phyloP scores from a whole-genome alignment of 2,329 filamentous ascomycete species.

The Ceratocystis papillata region DNA sequence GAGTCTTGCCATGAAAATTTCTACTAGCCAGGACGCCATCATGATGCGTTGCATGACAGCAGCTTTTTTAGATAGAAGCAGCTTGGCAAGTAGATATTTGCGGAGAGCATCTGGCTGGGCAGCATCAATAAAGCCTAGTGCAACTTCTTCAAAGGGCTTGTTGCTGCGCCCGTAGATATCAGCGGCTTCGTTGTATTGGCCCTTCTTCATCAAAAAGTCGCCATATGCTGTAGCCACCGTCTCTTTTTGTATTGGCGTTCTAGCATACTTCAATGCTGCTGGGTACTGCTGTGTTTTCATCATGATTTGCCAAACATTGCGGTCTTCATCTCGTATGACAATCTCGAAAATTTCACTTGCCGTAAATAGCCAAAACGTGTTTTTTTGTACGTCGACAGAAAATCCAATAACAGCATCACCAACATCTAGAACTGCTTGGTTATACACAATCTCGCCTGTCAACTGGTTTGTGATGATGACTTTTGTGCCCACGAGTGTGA shows the following conservation, averaged over 20 bases:
- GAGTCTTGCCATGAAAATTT: slow-evolving; percentile 94
- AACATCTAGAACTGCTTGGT: slow-evolving; percentile 72
- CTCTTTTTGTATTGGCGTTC: slow-evolving; percentile 70
- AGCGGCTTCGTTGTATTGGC: slow-evolving; percentile 75
- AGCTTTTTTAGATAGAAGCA: slow-evolving; percentile 69
- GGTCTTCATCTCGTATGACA: slow-evolving; percentile 76
- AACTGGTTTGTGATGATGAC: slow-evolving; percentile 79
- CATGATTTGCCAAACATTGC: slow-evolving; percentile 93
- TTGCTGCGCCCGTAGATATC: slow-evolving; percentile 87
- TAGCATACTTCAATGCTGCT: slow-evolving; percentile 73
- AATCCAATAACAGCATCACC: slow-evolving; percentile 74
- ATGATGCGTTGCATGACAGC: slow-evolving; percentile 87
- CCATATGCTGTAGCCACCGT: slow-evolving; percentile 85
- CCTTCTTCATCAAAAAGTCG: slow-evolving; percentile 72
- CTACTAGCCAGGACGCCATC: slow-evolving; percentile 89
- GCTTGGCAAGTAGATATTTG: slow-evolving; percentile 77
- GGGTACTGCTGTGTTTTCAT: slow-evolving; percentile 80
- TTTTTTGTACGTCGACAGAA: slow-evolving; percentile 82
- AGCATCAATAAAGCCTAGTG: slow-evolving; percentile 79
- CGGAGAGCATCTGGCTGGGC: slow-evolving; percentile 81
- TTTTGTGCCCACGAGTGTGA: slow-evolving; percentile 70
- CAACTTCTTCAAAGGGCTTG: slow-evolving; percentile 94
- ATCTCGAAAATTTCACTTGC: slow-evolving; percentile 86
- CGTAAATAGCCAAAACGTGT: slow-evolving; percentile 95
- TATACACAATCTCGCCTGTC: slow-evolving; percentile 74